These are phyloP conservation scores for Lactifluus pinguis DNA, from an alignment of 768 basidiomycete species.

Conservation along the genomic window DNA sequence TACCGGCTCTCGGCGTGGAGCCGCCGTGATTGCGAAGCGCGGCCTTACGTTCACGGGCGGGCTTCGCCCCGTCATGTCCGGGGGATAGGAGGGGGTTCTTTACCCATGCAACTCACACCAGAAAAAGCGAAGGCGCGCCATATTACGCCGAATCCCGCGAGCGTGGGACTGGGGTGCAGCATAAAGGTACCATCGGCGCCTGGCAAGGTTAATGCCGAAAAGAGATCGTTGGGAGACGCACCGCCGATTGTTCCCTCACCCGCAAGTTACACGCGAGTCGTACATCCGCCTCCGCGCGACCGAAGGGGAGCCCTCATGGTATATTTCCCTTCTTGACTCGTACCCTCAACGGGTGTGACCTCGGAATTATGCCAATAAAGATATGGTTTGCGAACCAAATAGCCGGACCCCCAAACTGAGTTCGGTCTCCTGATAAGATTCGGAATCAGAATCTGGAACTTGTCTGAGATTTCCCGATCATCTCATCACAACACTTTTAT, in stretches of 20 bases:
- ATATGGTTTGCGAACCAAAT: neutral
- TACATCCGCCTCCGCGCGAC: neutral
- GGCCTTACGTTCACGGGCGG: constrained; percentile 8
- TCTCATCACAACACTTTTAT: neutral
- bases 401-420: neutral
- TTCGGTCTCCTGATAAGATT: constrained; percentile 7
- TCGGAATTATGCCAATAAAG: neutral
- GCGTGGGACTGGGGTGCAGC: neutral
- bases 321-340: neutral
- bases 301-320: neutral
- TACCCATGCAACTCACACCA: neutral
- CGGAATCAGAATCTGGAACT: neutral
- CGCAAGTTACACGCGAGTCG: constrained; percentile 6
- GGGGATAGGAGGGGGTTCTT: neutral
- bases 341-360: neutral
- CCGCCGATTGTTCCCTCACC: neutral
- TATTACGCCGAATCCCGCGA: constrained; percentile 10
- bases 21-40: constrained; percentile 10
- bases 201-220: neutral
- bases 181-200: constrained; percentile 7
- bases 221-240: neutral
- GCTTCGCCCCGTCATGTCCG: constrained; percentile 13
- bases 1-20: neutral
- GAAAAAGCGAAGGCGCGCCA: neutral
- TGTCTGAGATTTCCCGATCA: constrained; percentile 6